Evolutionary conservation across 352 stramenopile genomes (phyloP).

Genomic region (Phytopythium kandeliae): DNA sequence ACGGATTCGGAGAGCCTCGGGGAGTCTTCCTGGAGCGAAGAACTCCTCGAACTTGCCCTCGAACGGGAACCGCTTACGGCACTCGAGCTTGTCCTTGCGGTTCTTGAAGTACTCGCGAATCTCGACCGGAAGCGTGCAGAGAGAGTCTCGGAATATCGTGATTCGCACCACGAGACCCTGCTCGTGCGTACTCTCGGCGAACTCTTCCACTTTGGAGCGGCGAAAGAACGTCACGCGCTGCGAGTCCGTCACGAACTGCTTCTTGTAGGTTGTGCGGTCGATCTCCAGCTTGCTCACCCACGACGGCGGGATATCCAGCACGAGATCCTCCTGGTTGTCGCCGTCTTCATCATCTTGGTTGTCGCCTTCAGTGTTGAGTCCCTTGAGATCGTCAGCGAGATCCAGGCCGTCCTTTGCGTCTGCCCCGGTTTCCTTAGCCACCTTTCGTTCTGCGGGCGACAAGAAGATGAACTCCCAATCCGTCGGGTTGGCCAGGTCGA

Average conservation of each 20-base stretch:
- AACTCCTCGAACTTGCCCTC: slow-evolving; percentile 85
- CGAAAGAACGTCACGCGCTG: slow-evolving; percentile 88
- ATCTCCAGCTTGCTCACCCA: slow-evolving; percentile 82
- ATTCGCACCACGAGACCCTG: slow-evolving; percentile 86
- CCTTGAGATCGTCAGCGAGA: slow-evolving; percentile 57
- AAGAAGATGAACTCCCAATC: slow-evolving; percentile 93
- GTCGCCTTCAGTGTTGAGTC: slow-evolving; percentile 38
- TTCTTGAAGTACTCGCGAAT: slow-evolving; percentile 92
- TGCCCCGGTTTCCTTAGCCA: slow-evolving; percentile 30
- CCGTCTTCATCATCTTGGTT: slow-evolving; percentile 45
- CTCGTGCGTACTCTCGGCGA: slow-evolving; percentile 84
- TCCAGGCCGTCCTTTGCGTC: slow-evolving; percentile 47
- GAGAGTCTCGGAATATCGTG: slow-evolving; percentile 76
- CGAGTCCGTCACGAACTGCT: slow-evolving; percentile 81
- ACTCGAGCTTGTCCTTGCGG: slow-evolving; percentile 86
- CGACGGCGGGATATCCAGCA: slow-evolving; percentile 80
- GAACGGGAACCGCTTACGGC: slow-evolving; percentile 69
- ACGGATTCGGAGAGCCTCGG: slow-evolving; percentile 69
- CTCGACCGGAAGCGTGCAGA: slow-evolving; percentile 77
- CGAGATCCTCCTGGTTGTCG: slow-evolving; percentile 52
- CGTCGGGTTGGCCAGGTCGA: slow-evolving; percentile 79
- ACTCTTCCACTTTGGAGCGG: slow-evolving; percentile 91
- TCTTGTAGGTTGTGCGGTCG: slow-evolving; percentile 65
- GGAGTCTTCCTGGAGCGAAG: slow-evolving; percentile 64
- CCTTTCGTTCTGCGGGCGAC: slow-evolving; percentile 59